Evolutionary conservation across 352 stramenopile species (phyloP), one percentile per base, ranked within the genome.

Genomic region (Phytophthora tubulina): DNA sequence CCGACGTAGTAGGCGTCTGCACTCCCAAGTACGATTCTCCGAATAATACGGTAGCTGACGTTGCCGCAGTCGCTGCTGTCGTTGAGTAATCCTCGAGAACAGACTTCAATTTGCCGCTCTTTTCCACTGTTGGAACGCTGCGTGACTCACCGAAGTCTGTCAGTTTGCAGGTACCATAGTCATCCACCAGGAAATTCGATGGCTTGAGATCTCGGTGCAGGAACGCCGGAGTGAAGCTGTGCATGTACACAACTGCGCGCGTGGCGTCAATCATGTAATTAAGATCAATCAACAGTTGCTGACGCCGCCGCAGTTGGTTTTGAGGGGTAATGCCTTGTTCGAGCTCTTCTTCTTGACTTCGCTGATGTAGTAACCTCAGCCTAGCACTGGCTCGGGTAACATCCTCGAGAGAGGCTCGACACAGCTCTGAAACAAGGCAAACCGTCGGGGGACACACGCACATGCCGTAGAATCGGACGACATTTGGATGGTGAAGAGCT

Each of bases 401-500:
- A 42, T 85, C 76, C 54, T 88, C 84, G 4, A 85, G 70, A 21
- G 60, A 86, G 6, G 60, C 81, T 45, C 66, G 72, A 42, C 81
- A 95, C 21, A 86, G 60, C 68, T 90, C 79, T 15, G 72, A 93
- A 7, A 95, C 82, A 1, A 95, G 53, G 38, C 84, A 93, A 35
- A 95, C 88, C 10, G 86, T 92, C 1, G 88, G 85, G 11, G 86
- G 86, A 17, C 75, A 90, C 13, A 96, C 82, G 52, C 89, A 96
- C 82, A 96, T 91, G 27, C 87, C 89, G 49, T 92, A 91, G 69
- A 96, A 96, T 59, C 80, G 85, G 63, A 93, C 82, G 46, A 96
- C 88, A 66, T 96, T 96, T 1, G 89, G 85, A 54, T 95, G 88
- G 38, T 88, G 71, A 4, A 95, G 73, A 14, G 85, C 78, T 6